These are phyloP conservation scores for Danielia oregonensis DNA, from an alignment of 805 yeast genomes.

Conservation along the genomic window DNA sequence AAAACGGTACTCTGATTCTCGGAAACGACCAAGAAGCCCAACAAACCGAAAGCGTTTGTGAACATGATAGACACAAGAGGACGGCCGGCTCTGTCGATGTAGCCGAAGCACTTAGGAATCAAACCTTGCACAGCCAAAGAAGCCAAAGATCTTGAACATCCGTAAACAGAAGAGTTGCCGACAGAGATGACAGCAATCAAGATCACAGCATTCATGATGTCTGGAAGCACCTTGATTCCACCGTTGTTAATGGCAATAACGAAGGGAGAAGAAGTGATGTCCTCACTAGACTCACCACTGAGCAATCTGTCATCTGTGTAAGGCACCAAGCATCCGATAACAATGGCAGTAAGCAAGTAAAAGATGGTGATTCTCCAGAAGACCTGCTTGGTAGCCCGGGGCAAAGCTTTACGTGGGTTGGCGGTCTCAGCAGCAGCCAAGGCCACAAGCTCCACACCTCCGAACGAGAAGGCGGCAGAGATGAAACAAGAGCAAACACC, in stretches of 20 bases:
- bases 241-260: slow-evolving; percentile 28
- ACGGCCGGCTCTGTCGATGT: slow-evolving; percentile 64
- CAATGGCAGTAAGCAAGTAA: slow-evolving; percentile 44
- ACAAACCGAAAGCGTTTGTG: slow-evolving; percentile 41
- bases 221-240: slow-evolving; percentile 23
- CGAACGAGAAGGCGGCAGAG: slow-evolving; percentile 57
- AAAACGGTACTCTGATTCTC: slow-evolving; percentile 30
- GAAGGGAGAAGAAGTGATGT: slow-evolving; percentile 23
- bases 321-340: slow-evolving; percentile 56
- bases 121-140: slow-evolving; percentile 62
- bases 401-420: slow-evolving; percentile 54
- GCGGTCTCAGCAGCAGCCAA: slow-evolving; percentile 56
- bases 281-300: slow-evolving; percentile 9
- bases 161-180: slow-evolving; percentile 28
- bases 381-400: slow-evolving; percentile 53
- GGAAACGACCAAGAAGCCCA: slow-evolving; percentile 35
- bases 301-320: slow-evolving; percentile 28
- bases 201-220: slow-evolving; percentile 26
- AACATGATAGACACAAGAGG: slow-evolving; percentile 56
- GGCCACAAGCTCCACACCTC: slow-evolving; percentile 59
- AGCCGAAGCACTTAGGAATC: slow-evolving; percentile 55
- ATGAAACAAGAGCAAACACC: slow-evolving; percentile 53
- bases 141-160: slow-evolving; percentile 54
- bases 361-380: slow-evolving; percentile 52
- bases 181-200: slow-evolving; percentile 27